phyloP scores from a whole-genome alignment of 345 rosid species.

The Citrus unshiu region DNA sequence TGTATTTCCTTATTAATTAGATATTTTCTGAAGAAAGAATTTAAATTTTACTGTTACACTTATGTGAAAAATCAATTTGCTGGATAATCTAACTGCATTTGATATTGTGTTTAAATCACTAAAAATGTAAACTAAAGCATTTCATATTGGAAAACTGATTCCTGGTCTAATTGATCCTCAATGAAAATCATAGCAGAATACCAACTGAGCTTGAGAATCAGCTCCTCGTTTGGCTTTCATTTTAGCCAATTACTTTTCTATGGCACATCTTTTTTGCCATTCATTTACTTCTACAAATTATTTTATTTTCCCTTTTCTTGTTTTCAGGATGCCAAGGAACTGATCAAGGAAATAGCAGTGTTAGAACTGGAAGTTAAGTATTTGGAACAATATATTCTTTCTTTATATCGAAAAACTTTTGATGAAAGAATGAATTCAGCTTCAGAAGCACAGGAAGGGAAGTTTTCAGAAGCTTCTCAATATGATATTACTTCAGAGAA shows the following conservation, averaged over 20 bases:
- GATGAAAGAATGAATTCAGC: slow-evolving; percentile 22
- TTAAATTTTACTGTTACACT: too few relatives aligned
- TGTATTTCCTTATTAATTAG: background rate
- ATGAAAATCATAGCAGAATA: too few relatives aligned
- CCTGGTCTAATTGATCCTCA: too few relatives aligned
- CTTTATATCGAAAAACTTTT: slow-evolving; percentile 56
- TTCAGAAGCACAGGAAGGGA: slow-evolving; percentile 7
- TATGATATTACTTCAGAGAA: slow-evolving; percentile 16
- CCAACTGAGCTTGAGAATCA: background rate
- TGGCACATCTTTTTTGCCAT: background rate
- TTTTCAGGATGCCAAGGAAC: slow-evolving; percentile 62
- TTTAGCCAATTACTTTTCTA: background rate
- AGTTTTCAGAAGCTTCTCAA: slow-evolving; percentile 11
- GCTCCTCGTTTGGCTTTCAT: background rate
- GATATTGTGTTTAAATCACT: too few relatives aligned
- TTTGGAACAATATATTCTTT: slow-evolving; percentile 77
- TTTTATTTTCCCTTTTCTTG: background rate
- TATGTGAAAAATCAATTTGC: too few relatives aligned
- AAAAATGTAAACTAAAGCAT: too few relatives aligned
- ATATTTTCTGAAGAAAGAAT: background rate
- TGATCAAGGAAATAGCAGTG: slow-evolving; percentile 63
- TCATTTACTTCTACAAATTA: slow-evolving; percentile 1
- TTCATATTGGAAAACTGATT: too few relatives aligned
- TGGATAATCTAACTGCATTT: too few relatives aligned
- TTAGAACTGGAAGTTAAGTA: slow-evolving; percentile 67